phyloP scores from a whole-genome alignment of 2,329 filamentous ascomycete species.

The Nemania bipapillata region DNA sequence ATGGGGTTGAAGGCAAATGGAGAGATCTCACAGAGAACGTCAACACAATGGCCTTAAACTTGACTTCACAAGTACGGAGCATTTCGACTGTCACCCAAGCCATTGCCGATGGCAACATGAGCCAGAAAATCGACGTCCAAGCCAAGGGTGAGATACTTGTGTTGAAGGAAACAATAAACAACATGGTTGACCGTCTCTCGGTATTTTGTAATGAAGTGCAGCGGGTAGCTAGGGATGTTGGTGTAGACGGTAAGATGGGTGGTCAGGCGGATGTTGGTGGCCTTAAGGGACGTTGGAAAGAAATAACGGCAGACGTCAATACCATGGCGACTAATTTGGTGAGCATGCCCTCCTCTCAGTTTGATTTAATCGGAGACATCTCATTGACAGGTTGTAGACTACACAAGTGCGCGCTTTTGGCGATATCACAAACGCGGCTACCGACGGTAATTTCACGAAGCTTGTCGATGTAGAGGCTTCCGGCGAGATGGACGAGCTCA shows the following conservation, averaged over 20 bases:
- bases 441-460: constrained; percentile 96
- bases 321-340: constrained; percentile 81
- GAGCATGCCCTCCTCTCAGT: constrained; percentile 43
- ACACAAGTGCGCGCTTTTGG: constrained; percentile 98
- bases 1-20: constrained; percentile 97
- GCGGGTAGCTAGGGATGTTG: constrained; percentile 93
- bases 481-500: constrained; percentile 98
- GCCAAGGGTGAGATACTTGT: constrained; percentile 94
- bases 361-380: background rate
- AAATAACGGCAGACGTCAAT: constrained; percentile 96
- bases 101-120: constrained; percentile 95
- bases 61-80: constrained; percentile 81
- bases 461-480: constrained; percentile 96
- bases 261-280: constrained; percentile 95
- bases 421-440: constrained; percentile 97
- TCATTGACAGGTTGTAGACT: constrained; percentile 65
- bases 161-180: constrained; percentile 95
- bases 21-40: constrained; percentile 94
- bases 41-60: constrained; percentile 78
- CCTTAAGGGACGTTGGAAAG: constrained; percentile 94
- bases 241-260: constrained; percentile 98
- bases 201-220: constrained; percentile 97
- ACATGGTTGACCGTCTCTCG: constrained; percentile 96
- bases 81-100: constrained; percentile 95
- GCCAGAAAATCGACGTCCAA: constrained; percentile 93